Percentiles rank a stretch among this genome's conserved stretches.
Conservation (phyloP, 768 basidiomycete species). For the Termitomyces sp. region DNA sequence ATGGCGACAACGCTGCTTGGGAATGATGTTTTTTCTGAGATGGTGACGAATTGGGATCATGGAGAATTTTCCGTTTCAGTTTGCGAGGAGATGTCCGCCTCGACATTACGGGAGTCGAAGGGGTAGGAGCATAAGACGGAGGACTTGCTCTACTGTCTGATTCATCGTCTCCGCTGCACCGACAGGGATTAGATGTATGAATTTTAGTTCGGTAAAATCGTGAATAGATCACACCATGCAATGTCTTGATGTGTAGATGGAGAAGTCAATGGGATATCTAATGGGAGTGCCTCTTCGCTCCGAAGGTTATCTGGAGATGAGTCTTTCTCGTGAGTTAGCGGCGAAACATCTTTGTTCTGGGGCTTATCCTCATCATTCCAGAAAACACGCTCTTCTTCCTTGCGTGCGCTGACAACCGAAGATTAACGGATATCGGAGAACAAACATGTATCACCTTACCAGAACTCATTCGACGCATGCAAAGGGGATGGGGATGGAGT, state of each 20-base stretch:
- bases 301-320: neutral
- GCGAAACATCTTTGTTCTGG: neutral
- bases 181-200: neutral
- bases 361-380: neutral
- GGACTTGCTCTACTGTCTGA: neutral
- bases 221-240: neutral
- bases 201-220: no score
- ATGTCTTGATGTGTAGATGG: neutral
- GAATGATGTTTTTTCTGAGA: neutral
- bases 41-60: neutral
- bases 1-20: neutral
- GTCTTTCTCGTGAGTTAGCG: neutral
- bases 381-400: neutral
- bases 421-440: neutral
- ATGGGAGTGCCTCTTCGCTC: neutral
- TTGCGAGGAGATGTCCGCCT: neutral
- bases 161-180: neutral
- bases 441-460: neutral
- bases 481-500: neutral
- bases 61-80: constrained; percentile 4
- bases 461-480: neutral
- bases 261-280: neutral
- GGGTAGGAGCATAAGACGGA: constrained; percentile 1
- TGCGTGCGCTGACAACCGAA: neutral
- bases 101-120: neutral